A percentile compares a stretch with the other conserved stretches of the same genome.
These are phyloP conservation scores for Brettanomyces nanus DNA, from an alignment of 805 yeast genomes.

Conservation along the genomic window DNA sequence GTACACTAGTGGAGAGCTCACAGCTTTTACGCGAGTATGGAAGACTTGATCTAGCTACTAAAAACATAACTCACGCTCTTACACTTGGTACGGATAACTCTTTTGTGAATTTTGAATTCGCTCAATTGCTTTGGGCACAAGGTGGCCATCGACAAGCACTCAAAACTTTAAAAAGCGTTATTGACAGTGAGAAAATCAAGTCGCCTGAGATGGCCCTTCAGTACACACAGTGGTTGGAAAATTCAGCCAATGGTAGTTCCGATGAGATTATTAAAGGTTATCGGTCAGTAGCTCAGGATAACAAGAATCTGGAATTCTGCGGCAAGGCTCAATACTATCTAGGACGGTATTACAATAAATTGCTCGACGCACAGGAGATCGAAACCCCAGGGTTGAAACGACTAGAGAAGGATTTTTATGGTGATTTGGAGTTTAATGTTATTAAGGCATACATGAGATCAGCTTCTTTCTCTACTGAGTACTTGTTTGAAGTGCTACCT, in stretches of 20 bases:
- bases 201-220: slow-evolving; percentile 49
- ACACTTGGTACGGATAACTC: slow-evolving; percentile 27
- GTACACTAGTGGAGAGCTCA: slow-evolving; percentile 53
- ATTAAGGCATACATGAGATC: slow-evolving; percentile 52
- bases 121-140: slow-evolving; percentile 80
- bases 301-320: slow-evolving; percentile 32
- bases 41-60: slow-evolving; percentile 65
- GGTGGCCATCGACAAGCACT: slow-evolving; percentile 85
- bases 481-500: slow-evolving; percentile 78
- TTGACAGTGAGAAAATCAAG: slow-evolving; percentile 8
- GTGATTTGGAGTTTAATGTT: slow-evolving; percentile 46
- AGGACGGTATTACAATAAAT: slow-evolving; percentile 71
- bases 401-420: slow-evolving; percentile 30
- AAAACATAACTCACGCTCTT: slow-evolving; percentile 56
- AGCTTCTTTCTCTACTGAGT: slow-evolving; percentile 52
- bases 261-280: slow-evolving; percentile 66
- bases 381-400: slow-evolving; percentile 22
- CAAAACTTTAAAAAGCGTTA: slow-evolving; percentile 43
- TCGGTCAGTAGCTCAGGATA: slow-evolving; percentile 38
- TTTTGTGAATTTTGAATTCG: slow-evolving; percentile 60
- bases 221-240: slow-evolving; percentile 84
- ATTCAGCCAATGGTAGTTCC: slow-evolving; percentile 75
- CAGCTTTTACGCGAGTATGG: slow-evolving; percentile 58
- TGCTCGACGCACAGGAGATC: slow-evolving; percentile 53
- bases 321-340: slow-evolving; percentile 75